Conservation (phyloP, 2,329 filamentous ascomycete species). For the Paraconiothyrium sp. region DNA sequence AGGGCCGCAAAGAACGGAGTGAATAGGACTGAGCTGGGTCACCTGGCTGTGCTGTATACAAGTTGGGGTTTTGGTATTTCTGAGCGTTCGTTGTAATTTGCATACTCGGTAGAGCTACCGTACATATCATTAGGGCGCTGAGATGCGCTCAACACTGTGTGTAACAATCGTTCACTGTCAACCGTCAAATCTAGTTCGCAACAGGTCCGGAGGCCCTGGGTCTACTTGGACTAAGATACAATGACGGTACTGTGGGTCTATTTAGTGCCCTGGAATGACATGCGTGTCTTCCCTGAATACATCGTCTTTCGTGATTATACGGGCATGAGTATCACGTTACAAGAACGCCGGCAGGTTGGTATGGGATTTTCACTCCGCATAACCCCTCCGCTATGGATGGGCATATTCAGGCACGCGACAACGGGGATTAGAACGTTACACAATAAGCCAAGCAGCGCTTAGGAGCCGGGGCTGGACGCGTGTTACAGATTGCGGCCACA, state of each 20-base stretch:
- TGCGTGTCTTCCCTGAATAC: no score
- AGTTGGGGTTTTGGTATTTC: neutral
- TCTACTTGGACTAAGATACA: no score
- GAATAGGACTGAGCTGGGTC: neutral
- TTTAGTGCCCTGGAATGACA: no score
- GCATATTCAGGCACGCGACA: slow-evolving; percentile 12
- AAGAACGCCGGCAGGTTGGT: neutral
- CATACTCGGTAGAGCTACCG: neutral
- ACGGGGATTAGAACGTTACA: slow-evolving; percentile 16
- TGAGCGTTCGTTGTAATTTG: slow-evolving; percentile 1
- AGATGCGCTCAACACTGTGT: neutral
- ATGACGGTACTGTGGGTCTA: no score
- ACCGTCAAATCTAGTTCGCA: neutral
- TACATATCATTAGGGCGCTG: slow-evolving; percentile 4
- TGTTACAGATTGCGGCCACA: slow-evolving; percentile 14
- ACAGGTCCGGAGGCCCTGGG: no score
- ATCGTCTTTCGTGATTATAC: no score
- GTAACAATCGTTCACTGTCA: neutral
- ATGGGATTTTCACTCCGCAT: neutral
- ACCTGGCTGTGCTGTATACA: slow-evolving; percentile 14
- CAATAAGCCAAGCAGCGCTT: slow-evolving; percentile 9
- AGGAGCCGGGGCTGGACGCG: slow-evolving; percentile 1
- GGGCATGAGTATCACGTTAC: neutral
- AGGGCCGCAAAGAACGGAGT: slow-evolving; percentile 14
- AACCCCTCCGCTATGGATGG: neutral